phyloP scores from a whole-genome alignment of 352 stramenopile genomes.

The Globisporangium spinosum region DNA sequence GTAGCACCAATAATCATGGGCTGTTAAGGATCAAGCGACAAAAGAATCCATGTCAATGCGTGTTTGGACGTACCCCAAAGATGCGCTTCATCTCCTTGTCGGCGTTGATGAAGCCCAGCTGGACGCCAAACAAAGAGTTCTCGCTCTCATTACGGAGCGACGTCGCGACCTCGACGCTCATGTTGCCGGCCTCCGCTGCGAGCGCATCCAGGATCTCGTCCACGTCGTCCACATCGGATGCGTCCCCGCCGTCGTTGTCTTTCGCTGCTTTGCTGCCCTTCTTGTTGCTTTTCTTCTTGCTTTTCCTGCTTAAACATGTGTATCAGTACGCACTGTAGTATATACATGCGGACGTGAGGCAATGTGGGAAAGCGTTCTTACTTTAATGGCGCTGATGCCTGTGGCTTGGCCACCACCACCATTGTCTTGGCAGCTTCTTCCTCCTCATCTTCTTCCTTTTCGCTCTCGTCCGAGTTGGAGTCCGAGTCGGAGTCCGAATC shows the following conservation, averaged over 20 bases:
- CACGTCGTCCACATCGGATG: slow-evolving; percentile 36
- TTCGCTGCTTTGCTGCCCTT: slow-evolving; percentile 21
- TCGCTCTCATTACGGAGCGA: slow-evolving; percentile 36
- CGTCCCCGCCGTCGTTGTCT: slow-evolving; percentile 26
- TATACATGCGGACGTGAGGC: background rate
- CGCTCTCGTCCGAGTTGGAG: slow-evolving; percentile 28
- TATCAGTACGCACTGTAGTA: background rate
- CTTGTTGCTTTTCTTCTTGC: slow-evolving; percentile 42
- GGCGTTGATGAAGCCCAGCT: slow-evolving; percentile 74
- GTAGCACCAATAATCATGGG: background rate
- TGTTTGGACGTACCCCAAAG: slow-evolving; percentile 48
- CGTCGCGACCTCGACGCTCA: slow-evolving; percentile 34
- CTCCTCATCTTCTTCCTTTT: slow-evolving; percentile 20
- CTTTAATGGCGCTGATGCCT: slow-evolving; percentile 14
- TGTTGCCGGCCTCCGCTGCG: slow-evolving; percentile 34
- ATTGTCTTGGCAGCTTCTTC: slow-evolving; percentile 16
- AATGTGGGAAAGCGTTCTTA: slow-evolving; percentile 3
- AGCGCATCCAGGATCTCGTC: slow-evolving; percentile 71
- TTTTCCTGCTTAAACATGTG: slow-evolving; percentile 2
- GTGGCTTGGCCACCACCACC: slow-evolving; percentile 10
- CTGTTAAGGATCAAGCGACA: background rate
- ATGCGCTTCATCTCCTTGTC: slow-evolving; percentile 90
- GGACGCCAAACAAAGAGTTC: slow-evolving; percentile 62
- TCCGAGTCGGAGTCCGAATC: slow-evolving; percentile 71
- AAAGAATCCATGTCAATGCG: too few species aligned